A percentile compares a stretch with the other conserved stretches of the same genome.
Evolutionary conservation across 2,329 filamentous ascomycete species (phyloP).

Genomic region (Paecilomyces sp.): DNA sequence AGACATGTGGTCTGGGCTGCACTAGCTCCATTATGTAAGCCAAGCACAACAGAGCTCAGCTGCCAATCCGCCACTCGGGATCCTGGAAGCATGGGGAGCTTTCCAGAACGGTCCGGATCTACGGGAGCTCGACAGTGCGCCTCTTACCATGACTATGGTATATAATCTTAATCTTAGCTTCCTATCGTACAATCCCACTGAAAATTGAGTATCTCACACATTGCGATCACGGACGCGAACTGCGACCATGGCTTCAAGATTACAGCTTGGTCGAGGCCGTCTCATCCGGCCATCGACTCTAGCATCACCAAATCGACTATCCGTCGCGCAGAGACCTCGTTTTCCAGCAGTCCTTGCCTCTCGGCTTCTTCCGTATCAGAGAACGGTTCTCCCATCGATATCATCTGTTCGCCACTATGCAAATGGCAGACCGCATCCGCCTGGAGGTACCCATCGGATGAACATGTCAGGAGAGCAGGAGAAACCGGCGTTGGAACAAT

Average conservation of each 20-base stretch:
- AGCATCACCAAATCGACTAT: conserved; percentile 11
- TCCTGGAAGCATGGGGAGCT: conserved; percentile 17
- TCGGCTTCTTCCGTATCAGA: conserved; percentile 3
- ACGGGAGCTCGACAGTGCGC: conserved; percentile 9
- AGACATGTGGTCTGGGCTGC: not conserved
- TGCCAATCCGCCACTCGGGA: conserved; percentile 23
- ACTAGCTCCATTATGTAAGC: too few species aligned
- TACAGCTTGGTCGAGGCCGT: conserved; percentile 22
- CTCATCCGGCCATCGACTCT: conserved; percentile 19
- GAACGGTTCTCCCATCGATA: conserved; percentile 6
- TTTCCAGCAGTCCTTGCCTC: conserved; percentile 10
- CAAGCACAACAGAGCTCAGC: not conserved
- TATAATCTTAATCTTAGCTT: not conserved
- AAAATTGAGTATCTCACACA: not conserved
- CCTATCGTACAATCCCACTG: not conserved
- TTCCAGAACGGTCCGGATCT: conserved; percentile 23
- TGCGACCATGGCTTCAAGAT: conserved; percentile 26
- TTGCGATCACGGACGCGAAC: not conserved
- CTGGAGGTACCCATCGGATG: conserved; percentile 91
- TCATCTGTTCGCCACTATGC: conserved; percentile 43
- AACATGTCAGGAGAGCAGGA: conserved; percentile 68
- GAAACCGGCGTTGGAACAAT: conserved; percentile 85
- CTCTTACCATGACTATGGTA: not conserved
- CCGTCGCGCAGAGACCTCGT: conserved; percentile 12
- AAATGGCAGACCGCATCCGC: conserved; percentile 65